Evolutionary conservation across 2,329 filamentous ascomycete species (phyloP), one percentile per base, ranked within the genome.

Genomic region (Furcasterigmium furcatum): DNA sequence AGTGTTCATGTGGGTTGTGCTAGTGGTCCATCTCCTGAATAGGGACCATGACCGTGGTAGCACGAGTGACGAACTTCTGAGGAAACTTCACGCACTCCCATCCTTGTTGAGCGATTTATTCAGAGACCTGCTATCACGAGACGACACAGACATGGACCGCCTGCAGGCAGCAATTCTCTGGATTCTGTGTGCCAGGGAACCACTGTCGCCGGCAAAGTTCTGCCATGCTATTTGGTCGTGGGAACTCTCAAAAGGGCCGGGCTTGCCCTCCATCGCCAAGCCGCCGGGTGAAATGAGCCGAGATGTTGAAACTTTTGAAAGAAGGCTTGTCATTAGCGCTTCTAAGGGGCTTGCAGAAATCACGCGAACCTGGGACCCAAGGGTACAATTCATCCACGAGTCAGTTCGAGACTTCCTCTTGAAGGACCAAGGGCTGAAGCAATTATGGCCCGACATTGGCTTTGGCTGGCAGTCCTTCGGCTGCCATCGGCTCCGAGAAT

Each of bases 321-420:
- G n/a, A n/a, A n/a, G n/a, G n/a, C n/a, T 62, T 21, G 59, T 79
- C 0, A 54, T 69, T 0, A 60, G 57, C 27, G 68, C 59, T 0
- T 81, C 77, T 0, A 80, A 79, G 52, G 77, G 78, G 0, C 60
- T 80, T 9, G 70, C 67, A 0, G 74, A 79, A 44, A 49, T 70
- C 1, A 70, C 66, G 0, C 64, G 55, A 14, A 53, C 57, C 0
- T 52, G 59, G 12, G 2, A 20, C 0, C 51, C 55, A 0, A 68
- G 51, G 0, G 70, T 79, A 1, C 76, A 80, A 46, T 80, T 79
- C 53, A 78, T 79, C 3, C 74, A 79, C 24, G 70, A 77, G 49
- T 75, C 75, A 0, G 72, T 78, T 0, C 56, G 64, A 1, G 73
- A 77, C 8, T 77, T 72, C 38, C 58, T 79, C 0, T n/a, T 74